A percentile compares a stretch with the other conserved stretches of the same genome.
phyloP scores from a whole-genome alignment of 2,329 filamentous ascomycete species.

The Pseudogymnoascus sp. region DNA sequence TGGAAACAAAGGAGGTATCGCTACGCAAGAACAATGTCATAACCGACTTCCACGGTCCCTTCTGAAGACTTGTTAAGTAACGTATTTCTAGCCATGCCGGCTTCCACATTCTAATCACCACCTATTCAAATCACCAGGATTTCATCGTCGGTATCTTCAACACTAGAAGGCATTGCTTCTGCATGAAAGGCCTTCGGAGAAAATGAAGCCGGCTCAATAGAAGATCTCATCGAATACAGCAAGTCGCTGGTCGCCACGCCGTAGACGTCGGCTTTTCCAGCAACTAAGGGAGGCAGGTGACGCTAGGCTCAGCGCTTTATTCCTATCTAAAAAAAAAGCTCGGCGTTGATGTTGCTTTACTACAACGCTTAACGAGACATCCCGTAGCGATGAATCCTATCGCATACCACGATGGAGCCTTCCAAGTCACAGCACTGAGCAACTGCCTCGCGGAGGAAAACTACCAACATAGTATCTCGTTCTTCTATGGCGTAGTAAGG shows the following conservation, averaged over 20 bases:
- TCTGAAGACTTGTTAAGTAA: not conserved
- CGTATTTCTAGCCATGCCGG: not conserved
- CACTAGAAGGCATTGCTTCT: slow-evolving; percentile 9
- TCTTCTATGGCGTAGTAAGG: slow-evolving; percentile 31
- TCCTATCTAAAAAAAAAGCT: not conserved
- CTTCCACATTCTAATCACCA: not conserved
- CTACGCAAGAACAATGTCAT: not conserved
- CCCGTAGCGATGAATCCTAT: slow-evolving; percentile 32
- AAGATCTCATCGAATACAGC: slow-evolving; percentile 30
- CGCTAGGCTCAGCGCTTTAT: not conserved
- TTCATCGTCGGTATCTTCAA: not conserved
- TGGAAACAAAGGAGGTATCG: not conserved
- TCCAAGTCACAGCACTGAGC: slow-evolving; percentile 26
- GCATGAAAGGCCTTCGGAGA: slow-evolving; percentile 27
- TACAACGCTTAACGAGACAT: slow-evolving; percentile 29
- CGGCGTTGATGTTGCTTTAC: not conserved
- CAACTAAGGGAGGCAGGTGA: not conserved
- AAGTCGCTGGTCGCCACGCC: slow-evolving; percentile 27
- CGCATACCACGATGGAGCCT: slow-evolving; percentile 17
- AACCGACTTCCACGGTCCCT: not conserved
- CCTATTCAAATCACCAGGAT: not conserved
- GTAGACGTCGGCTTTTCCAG: not conserved
- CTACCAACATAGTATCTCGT: slow-evolving; percentile 30
- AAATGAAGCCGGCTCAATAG: slow-evolving; percentile 28
- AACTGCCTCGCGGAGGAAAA: slow-evolving; percentile 28